A percentile compares a stretch with the other conserved stretches of the same genome.
Evolutionary conservation across 1,139 yeast genomes (phyloP).

Genomic region (Kodamaea ohmeri): DNA sequence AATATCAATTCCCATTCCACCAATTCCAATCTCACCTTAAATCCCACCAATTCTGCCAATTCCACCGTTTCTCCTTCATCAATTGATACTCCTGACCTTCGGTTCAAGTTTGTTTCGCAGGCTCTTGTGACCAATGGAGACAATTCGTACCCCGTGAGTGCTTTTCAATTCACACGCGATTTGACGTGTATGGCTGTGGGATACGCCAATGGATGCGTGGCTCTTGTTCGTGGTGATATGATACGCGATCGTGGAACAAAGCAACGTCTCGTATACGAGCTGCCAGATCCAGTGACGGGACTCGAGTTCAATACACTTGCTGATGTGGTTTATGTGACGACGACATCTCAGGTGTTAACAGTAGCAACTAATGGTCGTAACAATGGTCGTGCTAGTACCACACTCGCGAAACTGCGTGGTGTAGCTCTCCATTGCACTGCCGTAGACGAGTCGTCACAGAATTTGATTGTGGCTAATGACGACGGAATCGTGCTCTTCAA

Average conservation of each 20-base stretch:
- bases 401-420: slow-evolving; percentile 64
- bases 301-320: slow-evolving; percentile 52
- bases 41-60: too few relatives aligned
- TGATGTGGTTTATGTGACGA: slow-evolving; percentile 55
- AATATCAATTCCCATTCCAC: slow-evolving; percentile 24
- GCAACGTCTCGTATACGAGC: slow-evolving; percentile 74
- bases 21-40: background rate
- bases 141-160: slow-evolving; percentile 72
- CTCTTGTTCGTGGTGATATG: slow-evolving; percentile 83
- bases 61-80: too few relatives aligned
- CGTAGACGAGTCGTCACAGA: slow-evolving; percentile 32
- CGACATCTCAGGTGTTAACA: slow-evolving; percentile 68
- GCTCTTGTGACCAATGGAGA: slow-evolving; percentile 45
- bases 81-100: slow-evolving; percentile 23
- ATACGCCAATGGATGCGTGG: slow-evolving; percentile 81
- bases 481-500: slow-evolving; percentile 55
- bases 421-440: slow-evolving; percentile 69
- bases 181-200: slow-evolving; percentile 75
- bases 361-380: slow-evolving; percentile 80
- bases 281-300: slow-evolving; percentile 78
- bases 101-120: slow-evolving; percentile 35
- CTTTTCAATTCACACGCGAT: slow-evolving; percentile 55
- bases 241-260: slow-evolving; percentile 86
- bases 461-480: slow-evolving; percentile 53
- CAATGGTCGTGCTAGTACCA: slow-evolving; percentile 60